A percentile compares a stretch with the other conserved stretches of the same genome.
These are phyloP conservation scores for Zychaea mexicana DNA, from an alignment of 371 early-diverging fungal species.

Conservation along the genomic window DNA sequence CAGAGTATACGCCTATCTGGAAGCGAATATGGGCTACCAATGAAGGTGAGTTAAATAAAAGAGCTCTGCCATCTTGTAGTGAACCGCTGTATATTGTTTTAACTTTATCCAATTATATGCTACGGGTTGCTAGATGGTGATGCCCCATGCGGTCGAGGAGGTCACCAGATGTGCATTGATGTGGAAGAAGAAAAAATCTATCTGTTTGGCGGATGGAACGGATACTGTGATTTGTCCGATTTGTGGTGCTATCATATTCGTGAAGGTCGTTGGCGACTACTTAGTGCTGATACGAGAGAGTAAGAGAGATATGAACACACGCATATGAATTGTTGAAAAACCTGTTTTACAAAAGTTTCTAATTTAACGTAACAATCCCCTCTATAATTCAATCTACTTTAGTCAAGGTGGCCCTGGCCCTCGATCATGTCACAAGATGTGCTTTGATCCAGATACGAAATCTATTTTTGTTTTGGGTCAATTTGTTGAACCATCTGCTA, in stretches of 20 bases:
- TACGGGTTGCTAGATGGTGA: conserved; percentile 16
- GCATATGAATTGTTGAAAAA: neutral
- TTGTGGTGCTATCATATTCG: conserved; percentile 84
- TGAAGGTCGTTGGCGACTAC: conserved; percentile 68
- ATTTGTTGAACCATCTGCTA: conserved; percentile 78
- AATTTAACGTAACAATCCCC: too few species aligned
- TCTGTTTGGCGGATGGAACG: conserved; percentile 97
- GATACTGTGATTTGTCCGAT: conserved; percentile 83
- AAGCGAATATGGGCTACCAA: conserved; percentile 45
- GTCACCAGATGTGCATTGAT: conserved; percentile 97
- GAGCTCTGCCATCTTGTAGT: too few species aligned
- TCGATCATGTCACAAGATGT: conserved; percentile 92
- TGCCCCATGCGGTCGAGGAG: conserved; percentile 77
- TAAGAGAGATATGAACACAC: conserved; percentile 24
- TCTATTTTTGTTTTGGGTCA: conserved; percentile 85
- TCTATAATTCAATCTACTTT: too few species aligned
- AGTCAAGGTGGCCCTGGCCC: conserved; percentile 88
- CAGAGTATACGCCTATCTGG: conserved; percentile 79
- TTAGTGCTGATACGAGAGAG: conserved; percentile 76
- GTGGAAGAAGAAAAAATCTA: conserved; percentile 74
- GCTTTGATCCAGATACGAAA: conserved; percentile 76
- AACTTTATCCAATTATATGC: neutral
- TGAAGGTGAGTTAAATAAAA: conserved; percentile 18
- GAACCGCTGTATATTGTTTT: neutral
- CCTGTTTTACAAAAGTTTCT: too few species aligned